Evolutionary conservation across 2,329 filamentous ascomycete genomes (phyloP).

Genomic region (Pseudogymnoascus sp.): DNA sequence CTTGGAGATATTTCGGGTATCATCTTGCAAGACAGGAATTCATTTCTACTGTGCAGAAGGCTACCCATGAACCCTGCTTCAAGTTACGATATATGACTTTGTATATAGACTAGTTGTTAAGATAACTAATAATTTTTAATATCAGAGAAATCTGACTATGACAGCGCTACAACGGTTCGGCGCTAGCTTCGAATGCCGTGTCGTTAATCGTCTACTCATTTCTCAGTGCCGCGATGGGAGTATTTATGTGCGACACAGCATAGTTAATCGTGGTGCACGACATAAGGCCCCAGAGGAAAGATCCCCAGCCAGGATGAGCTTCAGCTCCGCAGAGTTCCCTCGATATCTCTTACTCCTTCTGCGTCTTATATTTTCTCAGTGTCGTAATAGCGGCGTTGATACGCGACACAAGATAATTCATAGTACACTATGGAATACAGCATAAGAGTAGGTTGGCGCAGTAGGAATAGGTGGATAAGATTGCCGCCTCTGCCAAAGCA

Average conservation of each 20-base stretch:
- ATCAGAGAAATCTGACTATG: neutral
- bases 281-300: too few species aligned
- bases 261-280: neutral
- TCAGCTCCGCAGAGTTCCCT: too few species aligned
- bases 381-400: too few species aligned
- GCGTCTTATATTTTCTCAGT: too few species aligned
- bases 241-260: neutral
- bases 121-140: conserved; percentile 9
- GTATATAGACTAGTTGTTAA: conserved; percentile 1
- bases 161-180: neutral
- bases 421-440: too few species aligned
- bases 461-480: too few species aligned
- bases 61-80: neutral
- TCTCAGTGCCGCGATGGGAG: neutral
- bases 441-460: too few species aligned
- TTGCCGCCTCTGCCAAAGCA: too few species aligned
- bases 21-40: neutral
- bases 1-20: conserved; percentile 2
- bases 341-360: too few species aligned
- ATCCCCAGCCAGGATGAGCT: too few species aligned
- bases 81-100: conserved; percentile 10
- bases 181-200: neutral
- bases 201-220: neutral
- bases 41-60: conserved; percentile 7
- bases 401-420: too few species aligned